Conservation (phyloP, 352 stramenopile genomes). For the Elongisporangium anandrum region DNA sequence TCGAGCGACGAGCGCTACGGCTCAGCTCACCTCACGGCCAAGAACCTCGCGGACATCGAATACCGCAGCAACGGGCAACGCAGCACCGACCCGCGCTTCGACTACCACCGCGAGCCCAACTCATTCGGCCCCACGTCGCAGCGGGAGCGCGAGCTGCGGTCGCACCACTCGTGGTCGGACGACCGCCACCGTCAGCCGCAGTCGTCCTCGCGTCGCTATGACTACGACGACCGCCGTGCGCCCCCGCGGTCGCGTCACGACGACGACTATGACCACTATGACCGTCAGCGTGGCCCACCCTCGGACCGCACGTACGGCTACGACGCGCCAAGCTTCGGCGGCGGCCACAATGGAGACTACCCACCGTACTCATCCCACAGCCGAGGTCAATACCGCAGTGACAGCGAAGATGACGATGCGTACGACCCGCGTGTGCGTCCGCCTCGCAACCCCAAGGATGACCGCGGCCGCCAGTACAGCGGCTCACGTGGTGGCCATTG, state of each 20-base stretch:
- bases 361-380: background rate
- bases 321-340: background rate
- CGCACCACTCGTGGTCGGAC: background rate
- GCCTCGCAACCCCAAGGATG: background rate
- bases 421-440: background rate
- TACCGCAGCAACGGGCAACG: background rate
- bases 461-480: background rate
- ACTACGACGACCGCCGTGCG: background rate
- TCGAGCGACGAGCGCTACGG: constrained; percentile 32
- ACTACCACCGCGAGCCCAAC: background rate
- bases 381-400: background rate
- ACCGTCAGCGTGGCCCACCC: background rate
- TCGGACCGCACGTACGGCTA: background rate
- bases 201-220: background rate
- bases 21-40: constrained; percentile 1
- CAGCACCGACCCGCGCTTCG: background rate
- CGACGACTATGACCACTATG: background rate
- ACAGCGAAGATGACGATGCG: background rate
- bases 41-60: background rate
- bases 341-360: background rate
- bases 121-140: background rate
- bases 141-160: background rate
- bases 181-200: background rate
- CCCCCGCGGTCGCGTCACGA: background rate
- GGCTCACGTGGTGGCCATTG: background rate